Base-by-base conservation (phyloP, 2,329 filamentous ascomycete genomes). In the Talaromyces sp. region DNA sequence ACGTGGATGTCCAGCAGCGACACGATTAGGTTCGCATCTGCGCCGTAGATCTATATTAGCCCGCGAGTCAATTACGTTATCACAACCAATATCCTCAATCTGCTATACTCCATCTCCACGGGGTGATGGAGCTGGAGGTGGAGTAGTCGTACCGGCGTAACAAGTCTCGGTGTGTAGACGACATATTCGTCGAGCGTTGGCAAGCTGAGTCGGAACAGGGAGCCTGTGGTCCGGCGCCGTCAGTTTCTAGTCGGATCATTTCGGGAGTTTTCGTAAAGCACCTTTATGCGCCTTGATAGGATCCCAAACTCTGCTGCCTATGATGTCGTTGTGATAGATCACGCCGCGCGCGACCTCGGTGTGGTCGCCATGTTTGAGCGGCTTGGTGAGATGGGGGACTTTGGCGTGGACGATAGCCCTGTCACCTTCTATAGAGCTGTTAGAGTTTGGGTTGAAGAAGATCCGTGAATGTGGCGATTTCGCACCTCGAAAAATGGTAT, bases 131-230 rank as follows among this genome's bases (percentile, higher is more conserved):
- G 58, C 8, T 55, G 55, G 17, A 56, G 78, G 68, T 72, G 54
- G 62, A 57, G 32, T 35, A 73, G 82, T 19, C 56, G 70, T 78
- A 89, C 86, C 68, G 90, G 90, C 58, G 90, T 93, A n/a, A 92
- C 90, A 14, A 88, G 73, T 60, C 90, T 84, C 64, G 83, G 82
- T 54, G 83, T 87, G 62, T 88, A 76, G 53, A 84, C 80, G 58
- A 91, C 84, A 75, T 93, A 93, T 73, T 91, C 87, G 54, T 87
- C 86, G 60, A 95, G 76, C 0, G 87, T 87, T 17, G 89, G 88
- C 64, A 86, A 82, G 58, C 84, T 82, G 46, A 91, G 69, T 62
- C 85, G 79, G 61, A 84, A 85, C 43, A 46, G 43, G 43, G 43
- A 46, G 43, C 43, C 43, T 46, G 43, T 46, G 43, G 43, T 46